A percentile compares a stretch with the other conserved stretches of the same genome.
These are phyloP conservation scores for Aquanectria penicillioides DNA, from an alignment of 2,329 filamentous ascomycete species.

Conservation along the genomic window DNA sequence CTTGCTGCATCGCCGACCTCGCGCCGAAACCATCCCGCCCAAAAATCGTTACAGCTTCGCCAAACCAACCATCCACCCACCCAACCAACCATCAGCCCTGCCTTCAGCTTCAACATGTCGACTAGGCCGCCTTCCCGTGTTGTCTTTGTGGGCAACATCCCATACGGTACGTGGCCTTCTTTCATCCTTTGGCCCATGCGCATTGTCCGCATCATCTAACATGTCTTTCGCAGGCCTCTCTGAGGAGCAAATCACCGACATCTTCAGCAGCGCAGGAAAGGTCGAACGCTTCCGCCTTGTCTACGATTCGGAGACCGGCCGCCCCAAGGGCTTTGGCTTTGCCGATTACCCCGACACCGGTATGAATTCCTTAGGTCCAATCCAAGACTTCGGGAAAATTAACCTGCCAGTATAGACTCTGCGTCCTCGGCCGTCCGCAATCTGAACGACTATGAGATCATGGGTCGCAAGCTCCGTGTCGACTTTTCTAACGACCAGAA, in stretches of 20 bases:
- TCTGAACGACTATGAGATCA: constrained; percentile 93
- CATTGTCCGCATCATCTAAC: constrained; percentile 32
- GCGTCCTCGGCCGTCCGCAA: constrained; percentile 95
- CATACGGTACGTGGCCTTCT: constrained; percentile 69
- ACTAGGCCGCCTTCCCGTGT: constrained; percentile 80
- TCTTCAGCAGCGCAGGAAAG: constrained; percentile 89
- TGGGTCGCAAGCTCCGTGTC: constrained; percentile 92
- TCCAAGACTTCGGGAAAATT: constrained; percentile 18
- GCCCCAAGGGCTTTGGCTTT: constrained; percentile 96
- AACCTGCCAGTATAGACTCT: constrained; percentile 60
- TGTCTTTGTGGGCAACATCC: constrained; percentile 87
- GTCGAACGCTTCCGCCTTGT: constrained; percentile 93
- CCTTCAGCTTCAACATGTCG: constrained; percentile 60
- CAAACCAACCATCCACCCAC: no score
- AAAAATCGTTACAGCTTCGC: no score
- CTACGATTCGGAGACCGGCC: constrained; percentile 93
- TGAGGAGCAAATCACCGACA: constrained; percentile 95
- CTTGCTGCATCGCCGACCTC: background rate
- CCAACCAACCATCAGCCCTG: no score
- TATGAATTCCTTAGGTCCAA: constrained; percentile 45
- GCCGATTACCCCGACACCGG: constrained; percentile 95
- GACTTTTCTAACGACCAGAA: constrained; percentile 96
- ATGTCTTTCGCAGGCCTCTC: constrained; percentile 75
- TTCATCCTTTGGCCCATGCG: no score
- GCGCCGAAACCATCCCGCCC: no score